Base-by-base conservation (phyloP, 176 grass and related monocot species). In the Aegilops umbellulata region DNA sequence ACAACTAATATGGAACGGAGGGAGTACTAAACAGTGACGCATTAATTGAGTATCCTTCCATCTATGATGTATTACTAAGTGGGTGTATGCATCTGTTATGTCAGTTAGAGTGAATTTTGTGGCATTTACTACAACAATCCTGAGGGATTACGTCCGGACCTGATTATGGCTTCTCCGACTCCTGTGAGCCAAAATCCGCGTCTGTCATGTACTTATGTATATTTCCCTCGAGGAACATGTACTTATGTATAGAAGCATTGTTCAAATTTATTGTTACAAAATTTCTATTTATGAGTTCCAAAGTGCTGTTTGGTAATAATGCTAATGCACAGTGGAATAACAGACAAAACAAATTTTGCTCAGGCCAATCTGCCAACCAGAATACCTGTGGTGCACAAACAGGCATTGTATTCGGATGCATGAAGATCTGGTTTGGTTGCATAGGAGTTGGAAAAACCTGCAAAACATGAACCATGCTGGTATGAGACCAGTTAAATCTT, bases 331-430 rank as follows among this genome's bases (percentile, higher is more conserved):
- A 51, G 74, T 32, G 41, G 11, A 82, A 82, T 38, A 60, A 69
- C 16, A 14, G 22, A 66, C 35, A 15, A 83, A 71, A 74, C 6
- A 17, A 67, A 22, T 55, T 30, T 53, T 75, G 20, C 23, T 80
- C 2, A 86, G 65, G 62, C 3, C 30, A 57, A 53, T 83, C 41
- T 80, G 74, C n/a, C 15, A 41, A 51, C 36, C 20, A 47, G 51
- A 87, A 60, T 95, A 92, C 93, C 90, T 95, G 90, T 44, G 90
- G 86, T 61, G 93, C 80, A 88, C 93, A 95, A 79, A 95, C 69
- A 65, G 90, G 64, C 90, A 90, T 82, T 15, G 86, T 64, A 86
- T 88, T 92, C 0, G 93, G 88, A 90, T 87, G 88, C 60, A 92
- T 83, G 79, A 88, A 92, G 34, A 92, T 87, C 85, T 95, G 90